Percentiles rank a stretch among this genome's conserved stretches.
phyloP scores from a whole-genome alignment of 2,329 filamentous ascomycete species.

The Venturia carpophila region DNA sequence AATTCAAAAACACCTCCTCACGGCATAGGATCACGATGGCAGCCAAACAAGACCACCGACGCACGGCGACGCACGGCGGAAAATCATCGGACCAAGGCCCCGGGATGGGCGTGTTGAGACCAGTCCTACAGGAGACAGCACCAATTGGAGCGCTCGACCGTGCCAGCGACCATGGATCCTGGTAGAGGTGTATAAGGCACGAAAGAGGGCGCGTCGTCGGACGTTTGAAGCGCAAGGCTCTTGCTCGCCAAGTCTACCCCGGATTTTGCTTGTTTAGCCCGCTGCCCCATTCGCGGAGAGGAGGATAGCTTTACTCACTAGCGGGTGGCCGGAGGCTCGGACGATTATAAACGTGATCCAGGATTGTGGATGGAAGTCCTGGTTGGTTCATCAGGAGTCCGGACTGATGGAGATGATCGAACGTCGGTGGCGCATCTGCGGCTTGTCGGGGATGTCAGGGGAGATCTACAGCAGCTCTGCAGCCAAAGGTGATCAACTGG shows the following conservation, averaged over 20 bases:
- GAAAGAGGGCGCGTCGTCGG: not conserved
- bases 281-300: not conserved
- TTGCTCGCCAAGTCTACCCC: slow-evolving; percentile 2
- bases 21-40: not conserved
- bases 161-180: not conserved
- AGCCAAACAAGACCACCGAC: not conserved
- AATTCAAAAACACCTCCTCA: not conserved
- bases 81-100: not conserved
- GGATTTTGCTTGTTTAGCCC: not conserved
- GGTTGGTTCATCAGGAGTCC: not conserved
- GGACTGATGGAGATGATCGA: slow-evolving; percentile 7
- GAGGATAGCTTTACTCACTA: not conserved
- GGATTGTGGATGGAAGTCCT: not conserved
- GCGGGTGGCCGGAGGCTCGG: not conserved
- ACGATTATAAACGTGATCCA: not conserved
- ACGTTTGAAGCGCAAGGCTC: not conserved
- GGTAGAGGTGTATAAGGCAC: not conserved
- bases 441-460: not conserved
- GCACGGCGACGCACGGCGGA: not conserved
- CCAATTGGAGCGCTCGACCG: not conserved
- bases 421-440: not conserved
- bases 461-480: not conserved
- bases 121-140: not conserved
- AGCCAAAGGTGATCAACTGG: not conserved
- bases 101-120: not conserved